Evolutionary conservation across 495 filamentous ascomycete genomes (phyloP).

Genomic region (Pseudotulostoma volvatum): DNA sequence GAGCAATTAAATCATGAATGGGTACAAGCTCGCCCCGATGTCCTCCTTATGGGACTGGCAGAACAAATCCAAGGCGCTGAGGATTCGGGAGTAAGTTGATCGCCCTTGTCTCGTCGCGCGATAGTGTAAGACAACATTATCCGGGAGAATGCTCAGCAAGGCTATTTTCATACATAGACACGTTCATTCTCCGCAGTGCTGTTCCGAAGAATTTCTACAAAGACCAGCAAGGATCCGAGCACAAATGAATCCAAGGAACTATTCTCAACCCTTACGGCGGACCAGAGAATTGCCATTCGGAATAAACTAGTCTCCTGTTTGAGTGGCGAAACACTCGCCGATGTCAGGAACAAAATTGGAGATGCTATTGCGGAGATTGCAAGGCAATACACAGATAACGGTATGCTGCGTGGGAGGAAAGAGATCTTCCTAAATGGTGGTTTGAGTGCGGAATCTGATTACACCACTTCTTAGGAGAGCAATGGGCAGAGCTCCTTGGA

Average conservation of each 20-base stretch:
- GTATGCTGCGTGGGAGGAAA: slow-evolving; percentile 35
- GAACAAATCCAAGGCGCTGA: slow-evolving; percentile 70
- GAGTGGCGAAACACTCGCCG: slow-evolving; percentile 46
- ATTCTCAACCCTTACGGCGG: slow-evolving; percentile 55
- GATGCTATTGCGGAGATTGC: slow-evolving; percentile 93
- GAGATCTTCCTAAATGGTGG: neutral
- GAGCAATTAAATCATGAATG: slow-evolving; percentile 80
- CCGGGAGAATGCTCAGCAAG: slow-evolving; percentile 3
- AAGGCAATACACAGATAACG: slow-evolving; percentile 80
- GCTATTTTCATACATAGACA: slow-evolving; percentile 33
- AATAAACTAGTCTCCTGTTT: slow-evolving; percentile 66
- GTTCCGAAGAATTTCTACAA: slow-evolving; percentile 83
- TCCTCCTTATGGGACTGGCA: slow-evolving; percentile 79
- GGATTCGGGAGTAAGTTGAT: slow-evolving; percentile 45
- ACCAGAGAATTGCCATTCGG: slow-evolving; percentile 62
- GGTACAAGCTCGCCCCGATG: slow-evolving; percentile 62
- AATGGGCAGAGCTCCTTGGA: slow-evolving; percentile 81
- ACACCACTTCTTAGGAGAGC: slow-evolving; percentile 39
- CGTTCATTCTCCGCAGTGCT: slow-evolving; percentile 86
- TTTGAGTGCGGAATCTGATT: neutral
- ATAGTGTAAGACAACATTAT: no score
- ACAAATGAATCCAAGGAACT: slow-evolving; percentile 60
- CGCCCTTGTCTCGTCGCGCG: no score
- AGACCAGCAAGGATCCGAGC: slow-evolving; percentile 57
- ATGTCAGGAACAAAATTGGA: slow-evolving; percentile 84